phyloP scores from a whole-genome alignment of 192 early-diverging fungal species.

The Glomus cerebriforme region DNA sequence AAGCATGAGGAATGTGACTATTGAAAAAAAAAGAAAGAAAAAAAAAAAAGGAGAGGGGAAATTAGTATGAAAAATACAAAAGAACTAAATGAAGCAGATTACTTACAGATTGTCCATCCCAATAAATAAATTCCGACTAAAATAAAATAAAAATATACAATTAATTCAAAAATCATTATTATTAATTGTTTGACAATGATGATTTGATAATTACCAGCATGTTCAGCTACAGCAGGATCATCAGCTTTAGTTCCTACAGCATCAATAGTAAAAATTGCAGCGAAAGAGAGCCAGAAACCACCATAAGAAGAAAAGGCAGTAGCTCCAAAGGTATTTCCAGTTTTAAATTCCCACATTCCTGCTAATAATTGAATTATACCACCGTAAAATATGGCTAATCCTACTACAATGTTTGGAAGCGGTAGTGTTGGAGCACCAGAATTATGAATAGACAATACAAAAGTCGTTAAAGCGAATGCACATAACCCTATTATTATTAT shows the following conservation, averaged over 20 bases:
- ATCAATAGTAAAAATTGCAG: conserved; percentile 54
- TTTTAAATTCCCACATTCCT: conserved; percentile 83
- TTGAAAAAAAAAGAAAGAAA: background rate
- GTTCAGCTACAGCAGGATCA: conserved; percentile 31
- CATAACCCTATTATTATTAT: conserved; percentile 49
- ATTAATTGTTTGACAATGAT: no score
- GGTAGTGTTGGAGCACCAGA: conserved; percentile 62
- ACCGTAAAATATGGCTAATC: conserved; percentile 74
- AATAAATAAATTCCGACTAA: conserved; percentile 67
- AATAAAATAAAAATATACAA: conserved; percentile 32
- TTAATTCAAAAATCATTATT: no score
- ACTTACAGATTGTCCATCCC: conserved; percentile 34
- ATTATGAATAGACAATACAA: conserved; percentile 74
- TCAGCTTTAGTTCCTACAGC: conserved; percentile 52
- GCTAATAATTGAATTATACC: conserved; percentile 75
- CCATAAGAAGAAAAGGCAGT: conserved; percentile 73
- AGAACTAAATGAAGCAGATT: no score
- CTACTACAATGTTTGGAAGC: conserved; percentile 57
- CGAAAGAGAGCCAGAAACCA: conserved; percentile 70
- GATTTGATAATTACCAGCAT: conserved; percentile 16
- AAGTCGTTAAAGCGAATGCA: conserved; percentile 65
- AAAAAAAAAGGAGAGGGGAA: background rate
- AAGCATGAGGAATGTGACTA: conserved; percentile 66
- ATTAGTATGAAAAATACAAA: background rate
- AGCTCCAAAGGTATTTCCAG: conserved; percentile 81